Percentiles rank a stretch among this genome's conserved stretches.
Evolutionary conservation across 208 protist species (phyloP).

Genomic region (Ichthyophonus hoferi): DNA sequence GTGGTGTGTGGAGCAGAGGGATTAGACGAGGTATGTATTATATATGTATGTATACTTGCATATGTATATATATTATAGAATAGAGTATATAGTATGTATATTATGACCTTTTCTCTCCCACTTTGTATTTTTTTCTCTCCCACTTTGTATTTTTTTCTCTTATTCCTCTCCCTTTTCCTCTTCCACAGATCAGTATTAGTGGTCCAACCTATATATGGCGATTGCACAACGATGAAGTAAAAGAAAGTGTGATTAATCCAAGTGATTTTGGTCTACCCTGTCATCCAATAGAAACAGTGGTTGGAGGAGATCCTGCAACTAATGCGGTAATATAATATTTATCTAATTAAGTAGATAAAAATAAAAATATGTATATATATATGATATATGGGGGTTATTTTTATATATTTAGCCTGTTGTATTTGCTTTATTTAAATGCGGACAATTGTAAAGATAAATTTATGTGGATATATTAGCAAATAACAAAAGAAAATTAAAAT

Average conservation of each 20-base stretch:
- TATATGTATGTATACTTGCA: background rate
- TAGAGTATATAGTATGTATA: too few species aligned
- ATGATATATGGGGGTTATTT: background rate
- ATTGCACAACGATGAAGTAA: background rate
- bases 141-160: background rate
- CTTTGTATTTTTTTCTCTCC: too few species aligned
- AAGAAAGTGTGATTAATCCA: background rate
- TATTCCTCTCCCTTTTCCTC: background rate
- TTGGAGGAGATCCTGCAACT: background rate
- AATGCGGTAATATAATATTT: conserved; percentile 8
- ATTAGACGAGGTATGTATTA: conserved; percentile 38
- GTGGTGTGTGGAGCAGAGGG: conserved; percentile 36
- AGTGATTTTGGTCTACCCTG: conserved; percentile 18
- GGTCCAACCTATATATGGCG: conserved; percentile 24
- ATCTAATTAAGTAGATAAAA: background rate
- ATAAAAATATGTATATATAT: background rate
- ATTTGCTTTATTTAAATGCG: background rate
- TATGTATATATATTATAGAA: background rate
- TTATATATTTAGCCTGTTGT: too few species aligned
- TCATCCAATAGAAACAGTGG: background rate
- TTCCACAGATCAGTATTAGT: conserved; percentile 17
- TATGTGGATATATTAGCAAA: too few species aligned
- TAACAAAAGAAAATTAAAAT: too few species aligned
- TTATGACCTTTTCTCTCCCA: too few species aligned
- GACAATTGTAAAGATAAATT: background rate